Conservation (phyloP, 345 rosid species). For the Populus euphratica region DNA sequence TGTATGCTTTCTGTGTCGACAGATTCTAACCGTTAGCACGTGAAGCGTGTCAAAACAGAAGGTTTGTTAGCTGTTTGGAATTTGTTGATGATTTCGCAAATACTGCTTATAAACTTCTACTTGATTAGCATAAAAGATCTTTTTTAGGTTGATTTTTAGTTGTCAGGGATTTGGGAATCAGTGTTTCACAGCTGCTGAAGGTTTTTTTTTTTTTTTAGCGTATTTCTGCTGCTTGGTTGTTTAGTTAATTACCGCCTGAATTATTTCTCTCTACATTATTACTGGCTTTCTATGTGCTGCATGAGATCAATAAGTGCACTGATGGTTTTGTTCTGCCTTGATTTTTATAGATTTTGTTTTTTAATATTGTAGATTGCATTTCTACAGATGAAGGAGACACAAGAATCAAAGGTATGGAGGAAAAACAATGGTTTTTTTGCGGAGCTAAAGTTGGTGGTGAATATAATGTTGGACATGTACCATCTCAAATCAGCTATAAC, state of each 20-base stretch:
- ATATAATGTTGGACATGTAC: constrained; percentile 16
- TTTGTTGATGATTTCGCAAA: neutral
- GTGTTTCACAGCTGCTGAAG: neutral
- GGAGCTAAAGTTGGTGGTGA: constrained; percentile 27
- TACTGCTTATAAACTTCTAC: neutral
- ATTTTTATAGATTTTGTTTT: neutral
- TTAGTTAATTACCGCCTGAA: neutral
- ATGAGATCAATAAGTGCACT: neutral
- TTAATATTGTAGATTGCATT: neutral
- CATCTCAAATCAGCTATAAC: constrained; percentile 14
- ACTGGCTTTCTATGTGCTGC: neutral
- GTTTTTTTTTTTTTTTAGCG: no score
- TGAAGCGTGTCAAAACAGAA: neutral
- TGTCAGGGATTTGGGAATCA: neutral
- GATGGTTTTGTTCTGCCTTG: neutral
- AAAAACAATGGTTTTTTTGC: constrained; percentile 10
- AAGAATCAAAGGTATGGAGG: constrained; percentile 29
- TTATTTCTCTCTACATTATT: neutral
- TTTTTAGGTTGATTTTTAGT: neutral
- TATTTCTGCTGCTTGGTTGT: neutral
- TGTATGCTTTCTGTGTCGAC: neutral
- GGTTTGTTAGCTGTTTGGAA: neutral
- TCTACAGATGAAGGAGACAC: constrained; percentile 42
- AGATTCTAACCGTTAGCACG: neutral
- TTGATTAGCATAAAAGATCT: neutral